A percentile compares a stretch with the other conserved stretches of the same genome.
Conservation (phyloP, 768 basidiomycete genomes). For the Chalciporus piperatus region DNA sequence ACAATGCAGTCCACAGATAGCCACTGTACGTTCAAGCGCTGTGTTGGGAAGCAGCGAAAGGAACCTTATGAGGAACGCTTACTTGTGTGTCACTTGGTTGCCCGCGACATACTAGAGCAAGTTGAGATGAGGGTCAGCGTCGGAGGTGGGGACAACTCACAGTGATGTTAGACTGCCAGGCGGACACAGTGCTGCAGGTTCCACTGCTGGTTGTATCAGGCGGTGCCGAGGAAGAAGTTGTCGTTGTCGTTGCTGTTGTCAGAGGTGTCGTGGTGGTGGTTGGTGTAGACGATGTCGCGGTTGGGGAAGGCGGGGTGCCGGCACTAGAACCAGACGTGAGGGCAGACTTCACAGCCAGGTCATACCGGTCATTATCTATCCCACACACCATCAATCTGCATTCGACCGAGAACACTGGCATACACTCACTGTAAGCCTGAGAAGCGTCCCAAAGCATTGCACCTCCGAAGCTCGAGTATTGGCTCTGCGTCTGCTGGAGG, state of each 20-base stretch:
- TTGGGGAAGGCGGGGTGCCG: background rate
- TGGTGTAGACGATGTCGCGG: constrained; percentile 14
- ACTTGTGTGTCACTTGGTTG: constrained; percentile 40
- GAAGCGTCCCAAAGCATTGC: constrained; percentile 44
- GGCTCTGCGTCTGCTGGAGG: constrained; percentile 30
- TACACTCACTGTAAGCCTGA: constrained; percentile 40
- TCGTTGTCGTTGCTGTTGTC: constrained; percentile 7
- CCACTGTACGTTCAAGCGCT: background rate
- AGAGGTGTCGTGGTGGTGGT: constrained; percentile 5
- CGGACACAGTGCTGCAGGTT: constrained; percentile 40
- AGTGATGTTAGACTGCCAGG: constrained; percentile 38
- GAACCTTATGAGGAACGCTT: constrained; percentile 7
- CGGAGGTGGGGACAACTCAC: constrained; percentile 27
- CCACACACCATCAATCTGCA: background rate
- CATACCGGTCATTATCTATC: constrained; percentile 43
- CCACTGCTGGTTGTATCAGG: constrained; percentile 18
- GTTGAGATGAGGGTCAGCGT: background rate
- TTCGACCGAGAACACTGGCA: too few relatives aligned
- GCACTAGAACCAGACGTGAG: constrained; percentile 19
- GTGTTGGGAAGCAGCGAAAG: background rate
- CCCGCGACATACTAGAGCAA: constrained; percentile 42
- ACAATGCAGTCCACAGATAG: background rate
- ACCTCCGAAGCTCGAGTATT: constrained; percentile 47
- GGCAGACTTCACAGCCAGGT: constrained; percentile 41
- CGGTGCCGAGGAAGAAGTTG: background rate